Evolutionary conservation across 352 stramenopile genomes (phyloP).

Genomic region (Pythium brachiatum): DNA sequence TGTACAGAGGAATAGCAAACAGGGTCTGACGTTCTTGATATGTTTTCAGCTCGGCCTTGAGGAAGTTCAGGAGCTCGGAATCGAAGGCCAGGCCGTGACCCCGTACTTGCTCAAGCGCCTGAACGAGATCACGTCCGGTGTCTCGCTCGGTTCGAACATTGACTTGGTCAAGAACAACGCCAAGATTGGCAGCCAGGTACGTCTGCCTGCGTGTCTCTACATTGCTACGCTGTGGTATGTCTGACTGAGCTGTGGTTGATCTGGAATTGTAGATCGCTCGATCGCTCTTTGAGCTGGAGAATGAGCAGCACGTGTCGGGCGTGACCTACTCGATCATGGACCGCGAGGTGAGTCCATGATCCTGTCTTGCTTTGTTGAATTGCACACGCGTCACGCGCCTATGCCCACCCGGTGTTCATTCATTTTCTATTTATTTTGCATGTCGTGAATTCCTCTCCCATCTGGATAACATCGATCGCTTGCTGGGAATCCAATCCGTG

Average conservation of each 20-base stretch:
- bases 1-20: background rate
- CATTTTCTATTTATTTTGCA: conserved; percentile 14
- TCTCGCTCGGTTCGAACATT: conserved; percentile 94
- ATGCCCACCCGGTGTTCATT: conserved; percentile 9
- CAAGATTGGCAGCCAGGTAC: conserved; percentile 91
- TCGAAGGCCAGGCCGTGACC: conserved; percentile 95
- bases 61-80: conserved; percentile 78
- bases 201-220: background rate
- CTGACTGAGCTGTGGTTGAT: background rate
- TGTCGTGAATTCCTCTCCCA: background rate
- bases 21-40: background rate
- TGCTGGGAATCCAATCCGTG: too few relatives aligned
- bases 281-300: conserved; percentile 63
- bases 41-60: conserved; percentile 57
- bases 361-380: conserved; percentile 1
- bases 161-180: conserved; percentile 97
- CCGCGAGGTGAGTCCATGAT: conserved; percentile 44
- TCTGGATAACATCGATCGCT: background rate
- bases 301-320: conserved; percentile 19
- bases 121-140: conserved; percentile 93
- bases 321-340: conserved; percentile 44
- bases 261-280: conserved; percentile 45
- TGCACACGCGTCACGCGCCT: background rate
- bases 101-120: conserved; percentile 88
- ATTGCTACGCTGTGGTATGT: background rate